Base-by-base conservation (phyloP, 2,329 filamentous ascomycete genomes). In the Emmonsiellopsis sp. region DNA sequence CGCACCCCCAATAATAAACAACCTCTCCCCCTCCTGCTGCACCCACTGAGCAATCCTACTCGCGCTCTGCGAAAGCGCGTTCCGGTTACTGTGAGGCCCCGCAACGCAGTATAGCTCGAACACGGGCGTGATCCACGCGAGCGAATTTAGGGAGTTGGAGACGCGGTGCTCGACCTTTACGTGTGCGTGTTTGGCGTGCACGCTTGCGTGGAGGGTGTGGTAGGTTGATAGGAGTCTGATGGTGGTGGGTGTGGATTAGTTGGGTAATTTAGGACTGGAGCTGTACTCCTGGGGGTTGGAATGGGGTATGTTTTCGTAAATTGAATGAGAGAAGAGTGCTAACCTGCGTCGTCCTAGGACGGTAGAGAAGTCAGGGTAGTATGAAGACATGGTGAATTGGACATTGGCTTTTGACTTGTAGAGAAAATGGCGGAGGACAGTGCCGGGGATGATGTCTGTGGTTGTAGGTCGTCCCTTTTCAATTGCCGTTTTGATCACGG, bases 101-200 rank as follows among this genome's bases (percentile, higher is more conserved):
- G 91, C 89, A n/a, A 98, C 84, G 63, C 89, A 94, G 72, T 96
- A 98, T 56, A 98, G 82, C 68, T 98, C 93, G 64, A 97, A 97
- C 1, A 86, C 72, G 0, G 90, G 88, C 4, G 92, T 97, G 46
- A 87, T 81, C 93, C 93, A 98, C 2, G 88, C 92, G 35, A 98
- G 77, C 0, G 87, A 86, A 8, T 88, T 88, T 13, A 84, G 81
- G 48, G 89, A 85, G n/a, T 81, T 79, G 46, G 81, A 83, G 40
- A 88, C 82, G 58, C 81, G 83, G 67, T 97, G 89, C 57, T 95
- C 79, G 2, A 97, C 86, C 70, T 93, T 95, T 54, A 95, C 79
- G 59, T 91, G 85, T 1, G 88, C 83, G 61, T 91, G 85, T 63
- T 89, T 90, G 8, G 85, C 81, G 66, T 98, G 93, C n/a, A 93